Conservation (phyloP, 208 protist genomes). For the Wallacemonas sp. region DNA sequence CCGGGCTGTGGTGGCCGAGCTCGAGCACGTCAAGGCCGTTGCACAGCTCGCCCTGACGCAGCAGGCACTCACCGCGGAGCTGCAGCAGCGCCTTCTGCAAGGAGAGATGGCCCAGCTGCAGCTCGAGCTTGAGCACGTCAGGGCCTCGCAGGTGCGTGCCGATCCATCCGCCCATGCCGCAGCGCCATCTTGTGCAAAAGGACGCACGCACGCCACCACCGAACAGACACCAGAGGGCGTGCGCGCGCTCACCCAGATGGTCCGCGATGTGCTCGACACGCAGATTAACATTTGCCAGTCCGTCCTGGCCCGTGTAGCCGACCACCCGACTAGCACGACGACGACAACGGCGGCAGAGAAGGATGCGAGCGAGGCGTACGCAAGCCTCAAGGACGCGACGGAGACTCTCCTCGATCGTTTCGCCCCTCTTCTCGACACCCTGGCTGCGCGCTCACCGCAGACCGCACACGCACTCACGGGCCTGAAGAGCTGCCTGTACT, state of each 20-base stretch:
- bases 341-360: not conserved
- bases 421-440: not conserved
- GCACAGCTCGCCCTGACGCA: slow-evolving; percentile 45
- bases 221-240: not conserved
- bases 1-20: slow-evolving; percentile 39
- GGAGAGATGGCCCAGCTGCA: slow-evolving; percentile 20
- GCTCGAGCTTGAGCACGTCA: slow-evolving; percentile 32
- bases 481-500: slow-evolving; percentile 2
- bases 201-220: not conserved
- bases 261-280: not conserved
- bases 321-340: not conserved
- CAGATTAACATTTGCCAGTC: not conserved
- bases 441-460: not conserved
- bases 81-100: slow-evolving; percentile 25
- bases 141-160: slow-evolving; percentile 25
- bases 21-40: slow-evolving; percentile 40
- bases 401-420: not conserved
- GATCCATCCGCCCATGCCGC: not conserved
- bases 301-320: not conserved
- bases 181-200: not conserved
- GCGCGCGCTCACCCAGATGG: not conserved
- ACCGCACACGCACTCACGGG: not conserved
- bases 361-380: not conserved
- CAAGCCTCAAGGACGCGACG: not conserved
- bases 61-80: slow-evolving; percentile 18